Conservation (phyloP, 2,329 filamentous ascomycete genomes). For the Waltergamsia citrina region DNA sequence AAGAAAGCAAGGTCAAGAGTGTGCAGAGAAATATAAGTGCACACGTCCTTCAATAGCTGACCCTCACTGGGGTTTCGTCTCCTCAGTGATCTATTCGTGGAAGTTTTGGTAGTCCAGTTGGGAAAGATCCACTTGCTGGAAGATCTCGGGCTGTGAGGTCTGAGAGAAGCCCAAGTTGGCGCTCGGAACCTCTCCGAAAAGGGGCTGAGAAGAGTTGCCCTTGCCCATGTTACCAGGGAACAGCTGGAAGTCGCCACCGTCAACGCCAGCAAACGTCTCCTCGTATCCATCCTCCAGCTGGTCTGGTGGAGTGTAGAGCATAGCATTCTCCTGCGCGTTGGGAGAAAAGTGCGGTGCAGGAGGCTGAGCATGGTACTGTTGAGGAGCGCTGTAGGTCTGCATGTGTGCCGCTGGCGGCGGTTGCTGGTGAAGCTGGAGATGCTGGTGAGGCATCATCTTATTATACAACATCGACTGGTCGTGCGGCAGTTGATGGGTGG, state of each 20-base stretch:
- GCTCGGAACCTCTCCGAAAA: conserved; percentile 43
- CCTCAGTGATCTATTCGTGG: too few relatives aligned
- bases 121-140: conserved; percentile 33
- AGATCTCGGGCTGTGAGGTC: conserved; percentile 40
- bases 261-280: conserved; percentile 32
- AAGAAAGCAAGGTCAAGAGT: too few relatives aligned
- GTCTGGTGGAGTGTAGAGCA: conserved; percentile 56
- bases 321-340: conserved; percentile 55
- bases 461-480: conserved; percentile 26
- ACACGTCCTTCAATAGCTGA: not conserved
- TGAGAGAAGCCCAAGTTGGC: conserved; percentile 42
- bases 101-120: conserved; percentile 16
- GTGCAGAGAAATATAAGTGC: not conserved
- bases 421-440: conserved; percentile 17
- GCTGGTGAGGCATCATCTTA: conserved; percentile 33
- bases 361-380: conserved; percentile 11
- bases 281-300: conserved; percentile 59
- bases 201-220: conserved; percentile 23
- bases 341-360: conserved; percentile 53
- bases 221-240: conserved; percentile 39
- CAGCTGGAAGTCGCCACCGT: conserved; percentile 55
- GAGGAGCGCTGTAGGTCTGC: conserved; percentile 1
- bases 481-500: conserved; percentile 35
- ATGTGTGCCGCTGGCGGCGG: conserved; percentile 13
- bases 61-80: too few relatives aligned